Evolutionary conservation across 345 rosid species (phyloP), one percentile per base, ranked within the genome.

Genomic region (Mangifera indica): DNA sequence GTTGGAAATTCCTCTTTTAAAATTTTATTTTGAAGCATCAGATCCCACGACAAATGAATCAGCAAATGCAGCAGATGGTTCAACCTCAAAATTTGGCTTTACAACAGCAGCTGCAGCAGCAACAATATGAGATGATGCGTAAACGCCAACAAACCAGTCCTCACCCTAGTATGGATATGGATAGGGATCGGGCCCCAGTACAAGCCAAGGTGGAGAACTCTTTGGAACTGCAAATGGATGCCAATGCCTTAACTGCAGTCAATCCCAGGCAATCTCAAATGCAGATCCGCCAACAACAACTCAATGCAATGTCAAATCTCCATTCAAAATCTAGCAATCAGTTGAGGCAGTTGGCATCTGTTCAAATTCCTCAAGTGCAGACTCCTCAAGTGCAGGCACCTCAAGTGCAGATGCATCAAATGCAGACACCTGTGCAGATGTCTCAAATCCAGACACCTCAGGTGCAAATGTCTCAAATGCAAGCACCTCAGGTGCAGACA

Each of bases 151-250:
- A 75, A 49, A 67, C 97, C 68, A 77, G 83, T 56, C 79, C 87
- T 63, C 86, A 89, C 74, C 86, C 93, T 32, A 83, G 65, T 49
- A 81, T 84, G 83, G 98, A 89, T 25, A 80, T 85, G 65, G 95
- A 88, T 56, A 94, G 90, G 76, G 97, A 87, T 74, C 81, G 88
- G 80, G 85, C 89, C 46, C 14, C 84, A 82, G 93, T 89, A 49
- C 92, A 86, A 82, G 98, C 92, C 71, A 90, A 90, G 85, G 53
- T 86, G 37, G 98, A 94, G 80, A 87, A 78, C 77, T 82, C 87
- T 34, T 77, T 93, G 37, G 97, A 94, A 51, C 48, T 82, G 79
- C 88, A 86, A 48, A 60, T 82, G 69, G 98, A 92, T 81, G 80
- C 80, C 51, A 92, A 80, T 78, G 73, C 85, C 52, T 89, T 87